phyloP scores from a whole-genome alignment of 1,284 basidiomycete genomes.

The Ceratobasidium sp. region DNA sequence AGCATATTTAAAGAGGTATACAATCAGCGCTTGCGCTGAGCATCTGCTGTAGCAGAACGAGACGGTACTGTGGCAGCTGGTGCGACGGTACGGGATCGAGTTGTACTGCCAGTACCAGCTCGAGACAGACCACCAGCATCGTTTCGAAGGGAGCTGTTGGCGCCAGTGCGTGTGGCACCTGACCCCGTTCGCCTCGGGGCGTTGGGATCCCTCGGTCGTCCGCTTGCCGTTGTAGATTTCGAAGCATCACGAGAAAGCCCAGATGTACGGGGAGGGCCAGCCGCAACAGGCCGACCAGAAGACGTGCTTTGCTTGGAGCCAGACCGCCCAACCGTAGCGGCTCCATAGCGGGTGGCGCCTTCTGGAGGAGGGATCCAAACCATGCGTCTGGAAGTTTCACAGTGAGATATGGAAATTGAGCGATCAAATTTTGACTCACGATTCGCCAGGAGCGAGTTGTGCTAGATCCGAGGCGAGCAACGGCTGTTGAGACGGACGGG shows the following conservation, averaged over 20 bases:
- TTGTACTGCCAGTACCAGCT: slow-evolving; percentile 27
- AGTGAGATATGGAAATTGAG: neutral
- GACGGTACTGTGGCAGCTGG: slow-evolving; percentile 6
- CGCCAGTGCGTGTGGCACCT: slow-evolving; percentile 19
- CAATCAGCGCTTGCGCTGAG: slow-evolving; percentile 35
- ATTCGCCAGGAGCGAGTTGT: slow-evolving; percentile 32
- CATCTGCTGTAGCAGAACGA: slow-evolving; percentile 13
- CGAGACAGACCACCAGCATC: slow-evolving; percentile 29
- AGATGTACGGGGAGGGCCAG: slow-evolving; percentile 6
- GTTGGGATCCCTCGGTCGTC: slow-evolving; percentile 10
- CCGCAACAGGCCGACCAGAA: slow-evolving; percentile 10
- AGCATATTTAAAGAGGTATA: neutral
- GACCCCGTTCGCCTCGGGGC: slow-evolving; percentile 27
- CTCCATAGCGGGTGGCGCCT: slow-evolving; percentile 29
- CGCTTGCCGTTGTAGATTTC: slow-evolving; percentile 30
- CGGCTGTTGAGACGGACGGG: slow-evolving; percentile 35
- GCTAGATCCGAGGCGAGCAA: slow-evolving; percentile 19
- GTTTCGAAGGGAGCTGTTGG: slow-evolving; percentile 9
- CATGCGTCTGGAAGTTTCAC: slow-evolving; percentile 23
- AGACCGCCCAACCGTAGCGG: slow-evolving; percentile 33
- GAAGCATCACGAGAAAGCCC: slow-evolving; percentile 25
- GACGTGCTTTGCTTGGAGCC: slow-evolving; percentile 37
- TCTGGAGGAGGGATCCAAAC: slow-evolving; percentile 35
- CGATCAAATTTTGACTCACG: slow-evolving; percentile 17
- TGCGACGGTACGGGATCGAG: slow-evolving; percentile 19